Conservation (phyloP, 1,284 basidiomycete species). For the Laetiporus sulphureus region DNA sequence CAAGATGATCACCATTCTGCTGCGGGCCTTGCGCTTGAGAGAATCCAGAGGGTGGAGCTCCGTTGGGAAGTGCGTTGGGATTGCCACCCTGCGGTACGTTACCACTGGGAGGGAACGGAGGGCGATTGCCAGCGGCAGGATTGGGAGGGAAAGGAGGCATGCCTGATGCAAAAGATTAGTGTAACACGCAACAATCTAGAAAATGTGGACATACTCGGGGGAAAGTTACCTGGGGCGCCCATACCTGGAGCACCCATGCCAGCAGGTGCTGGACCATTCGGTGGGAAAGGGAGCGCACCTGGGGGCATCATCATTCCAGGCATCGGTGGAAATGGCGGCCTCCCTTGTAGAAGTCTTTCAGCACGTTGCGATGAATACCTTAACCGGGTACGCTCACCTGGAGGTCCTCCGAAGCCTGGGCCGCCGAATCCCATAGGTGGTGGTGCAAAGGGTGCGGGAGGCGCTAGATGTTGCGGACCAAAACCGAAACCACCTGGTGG, state of each 20-base stretch:
- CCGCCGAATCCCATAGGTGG: slow-evolving; percentile 45
- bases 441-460: slow-evolving; percentile 35
- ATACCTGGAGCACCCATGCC: slow-evolving; percentile 27
- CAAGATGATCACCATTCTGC: slow-evolving; percentile 24
- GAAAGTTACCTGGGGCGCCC: slow-evolving; percentile 7
- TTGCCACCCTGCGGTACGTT: slow-evolving; percentile 13
- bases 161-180: slow-evolving; percentile 10
- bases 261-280: slow-evolving; percentile 23
- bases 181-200: slow-evolving; percentile 1
- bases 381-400: too few species aligned
- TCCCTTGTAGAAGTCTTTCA: slow-evolving; percentile 28
- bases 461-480: slow-evolving; percentile 62
- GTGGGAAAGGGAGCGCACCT: slow-evolving; percentile 32
- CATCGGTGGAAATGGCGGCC: slow-evolving; percentile 63
- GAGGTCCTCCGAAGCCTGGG: slow-evolving; percentile 32
- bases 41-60: slow-evolving; percentile 28
- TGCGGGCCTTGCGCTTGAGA: slow-evolving; percentile 30
- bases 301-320: slow-evolving; percentile 44
- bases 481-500: slow-evolving; percentile 80
- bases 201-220: slow-evolving; percentile 19
- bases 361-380: slow-evolving; percentile 6
- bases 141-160: slow-evolving; percentile 56
- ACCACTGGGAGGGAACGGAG: slow-evolving; percentile 48
- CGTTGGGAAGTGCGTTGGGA: slow-evolving; percentile 27
- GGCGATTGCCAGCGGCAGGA: slow-evolving; percentile 22